Conservation (phyloP, 129 eudicot genomes). For the Artemisia argyi region DNA sequence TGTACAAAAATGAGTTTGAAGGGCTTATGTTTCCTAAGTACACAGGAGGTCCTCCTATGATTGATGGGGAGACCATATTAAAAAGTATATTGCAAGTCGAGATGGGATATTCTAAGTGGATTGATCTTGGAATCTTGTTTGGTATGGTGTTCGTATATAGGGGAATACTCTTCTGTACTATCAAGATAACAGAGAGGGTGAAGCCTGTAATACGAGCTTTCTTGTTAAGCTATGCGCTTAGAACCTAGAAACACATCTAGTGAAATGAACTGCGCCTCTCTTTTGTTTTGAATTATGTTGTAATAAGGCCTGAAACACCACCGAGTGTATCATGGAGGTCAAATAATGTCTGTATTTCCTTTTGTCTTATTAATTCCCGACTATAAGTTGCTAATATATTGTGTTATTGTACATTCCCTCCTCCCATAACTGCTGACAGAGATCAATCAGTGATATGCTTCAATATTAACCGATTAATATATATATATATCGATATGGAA, state of each 20-base stretch:
- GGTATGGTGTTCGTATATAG: conserved; percentile 58
- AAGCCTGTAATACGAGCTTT: conserved; percentile 31
- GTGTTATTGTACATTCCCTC: too few relatives aligned
- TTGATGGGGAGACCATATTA: conserved; percentile 40
- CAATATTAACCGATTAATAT: too few relatives aligned
- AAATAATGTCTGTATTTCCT: too few relatives aligned
- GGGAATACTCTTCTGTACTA: conserved; percentile 34
- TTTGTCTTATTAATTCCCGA: too few relatives aligned
- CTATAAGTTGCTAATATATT: too few relatives aligned
- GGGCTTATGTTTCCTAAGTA: conserved; percentile 29
- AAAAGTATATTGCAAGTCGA: conserved; percentile 45
- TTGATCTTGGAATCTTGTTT: conserved; percentile 48
- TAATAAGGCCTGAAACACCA: too few relatives aligned
- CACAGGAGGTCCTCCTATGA: conserved; percentile 9
- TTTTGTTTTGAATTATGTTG: too few relatives aligned
- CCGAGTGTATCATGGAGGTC: too few relatives aligned
- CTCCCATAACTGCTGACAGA: too few relatives aligned
- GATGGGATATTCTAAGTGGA: conserved; percentile 65
- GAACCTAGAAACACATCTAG: neutral
- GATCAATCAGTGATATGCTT: too few relatives aligned
- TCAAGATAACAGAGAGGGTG: conserved; percentile 38
- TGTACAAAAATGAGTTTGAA: conserved; percentile 53
- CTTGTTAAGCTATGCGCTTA: conserved; percentile 13
- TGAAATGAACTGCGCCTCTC: neutral
- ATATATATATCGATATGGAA: too few relatives aligned